Conservation (phyloP, 176 grass and related monocot genomes). For the Avena atlantica region DNA sequence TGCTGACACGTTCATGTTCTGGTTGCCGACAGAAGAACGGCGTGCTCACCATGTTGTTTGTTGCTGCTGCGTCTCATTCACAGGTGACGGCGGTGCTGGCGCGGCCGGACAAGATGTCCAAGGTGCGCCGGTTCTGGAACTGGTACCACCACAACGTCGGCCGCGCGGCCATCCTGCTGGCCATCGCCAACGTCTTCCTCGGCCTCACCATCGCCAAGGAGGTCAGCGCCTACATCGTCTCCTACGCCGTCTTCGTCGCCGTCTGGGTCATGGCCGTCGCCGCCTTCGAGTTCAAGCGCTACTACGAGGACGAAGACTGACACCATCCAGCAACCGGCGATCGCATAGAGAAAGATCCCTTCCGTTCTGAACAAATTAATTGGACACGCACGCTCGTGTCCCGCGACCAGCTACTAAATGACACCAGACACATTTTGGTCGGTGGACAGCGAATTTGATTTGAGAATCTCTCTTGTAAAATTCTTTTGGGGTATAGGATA, state of each 20-base stretch:
- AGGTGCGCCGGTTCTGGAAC: constrained; percentile 90
- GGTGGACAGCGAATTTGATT: constrained; percentile 29
- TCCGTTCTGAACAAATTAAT: not conserved
- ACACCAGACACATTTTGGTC: not conserved
- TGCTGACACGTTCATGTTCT: constrained; percentile 15
- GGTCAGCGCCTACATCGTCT: constrained; percentile 61
- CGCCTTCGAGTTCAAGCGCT: constrained; percentile 68
- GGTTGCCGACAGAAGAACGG: not conserved
- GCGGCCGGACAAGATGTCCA: constrained; percentile 74
- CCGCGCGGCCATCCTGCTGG: constrained; percentile 51
- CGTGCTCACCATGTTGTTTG: not conserved
- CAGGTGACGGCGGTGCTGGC: constrained; percentile 76
- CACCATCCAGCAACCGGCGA: too few relatives aligned
- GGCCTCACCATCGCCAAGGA: constrained; percentile 70
- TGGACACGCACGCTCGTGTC: not conserved
- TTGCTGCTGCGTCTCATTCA: not conserved
- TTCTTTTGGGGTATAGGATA: constrained; percentile 50
- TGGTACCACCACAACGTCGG: constrained; percentile 93
- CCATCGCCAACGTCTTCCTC: constrained; percentile 78
- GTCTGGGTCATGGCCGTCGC: constrained; percentile 61
- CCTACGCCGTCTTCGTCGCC: constrained; percentile 72
- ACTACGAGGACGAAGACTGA: constrained; percentile 50
- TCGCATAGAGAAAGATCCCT: not conserved
- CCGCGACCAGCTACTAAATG: constrained; percentile 15
- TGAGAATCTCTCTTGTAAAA: constrained; percentile 1